Conservation (phyloP, 2,329 filamentous ascomycete genomes). For the Phaeosphaeriaceae sp. region DNA sequence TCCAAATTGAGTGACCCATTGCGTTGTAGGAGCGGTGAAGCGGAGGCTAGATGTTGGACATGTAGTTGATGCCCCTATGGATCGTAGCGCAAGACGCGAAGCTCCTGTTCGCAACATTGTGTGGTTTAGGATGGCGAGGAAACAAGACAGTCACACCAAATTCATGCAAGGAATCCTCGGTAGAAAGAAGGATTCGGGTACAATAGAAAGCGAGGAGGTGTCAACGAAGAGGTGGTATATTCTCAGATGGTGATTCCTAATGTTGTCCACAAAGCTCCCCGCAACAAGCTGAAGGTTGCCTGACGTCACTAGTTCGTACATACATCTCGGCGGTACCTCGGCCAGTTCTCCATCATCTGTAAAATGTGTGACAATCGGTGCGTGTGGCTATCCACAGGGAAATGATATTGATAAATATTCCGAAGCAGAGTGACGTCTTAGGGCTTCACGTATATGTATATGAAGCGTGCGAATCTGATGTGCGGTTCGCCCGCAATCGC, state of each 20-base stretch:
- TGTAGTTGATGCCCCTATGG: slow-evolving; percentile 39
- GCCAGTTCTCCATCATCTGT: not conserved
- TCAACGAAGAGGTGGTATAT: too few species aligned
- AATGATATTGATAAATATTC: not conserved
- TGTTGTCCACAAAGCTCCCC: slow-evolving; percentile 13
- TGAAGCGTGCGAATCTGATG: too few species aligned
- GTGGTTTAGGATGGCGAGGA: slow-evolving; percentile 1
- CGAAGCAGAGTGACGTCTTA: too few species aligned
- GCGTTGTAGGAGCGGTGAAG: slow-evolving; percentile 29
- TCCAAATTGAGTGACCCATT: slow-evolving; percentile 53
- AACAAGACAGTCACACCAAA: not conserved
- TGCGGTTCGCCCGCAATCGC: too few species aligned
- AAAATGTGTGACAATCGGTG: not conserved
- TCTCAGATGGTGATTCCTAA: slow-evolving; percentile 5
- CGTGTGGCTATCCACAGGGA: not conserved
- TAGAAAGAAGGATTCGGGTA: not conserved
- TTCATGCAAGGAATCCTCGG: not conserved
- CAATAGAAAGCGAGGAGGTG: slow-evolving; percentile 6
- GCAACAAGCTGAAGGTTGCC: slow-evolving; percentile 3
- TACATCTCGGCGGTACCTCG: not conserved
- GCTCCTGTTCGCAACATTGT: slow-evolving; percentile 55
- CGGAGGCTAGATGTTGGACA: slow-evolving; percentile 36
- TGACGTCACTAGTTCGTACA: slow-evolving; percentile 2
- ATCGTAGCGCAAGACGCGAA: slow-evolving; percentile 50
- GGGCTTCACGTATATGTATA: too few species aligned